Evolutionary conservation across 306 rosid species (phyloP), one percentile per base, ranked within the genome.

Genomic region (Fragaria ananassa): DNA sequence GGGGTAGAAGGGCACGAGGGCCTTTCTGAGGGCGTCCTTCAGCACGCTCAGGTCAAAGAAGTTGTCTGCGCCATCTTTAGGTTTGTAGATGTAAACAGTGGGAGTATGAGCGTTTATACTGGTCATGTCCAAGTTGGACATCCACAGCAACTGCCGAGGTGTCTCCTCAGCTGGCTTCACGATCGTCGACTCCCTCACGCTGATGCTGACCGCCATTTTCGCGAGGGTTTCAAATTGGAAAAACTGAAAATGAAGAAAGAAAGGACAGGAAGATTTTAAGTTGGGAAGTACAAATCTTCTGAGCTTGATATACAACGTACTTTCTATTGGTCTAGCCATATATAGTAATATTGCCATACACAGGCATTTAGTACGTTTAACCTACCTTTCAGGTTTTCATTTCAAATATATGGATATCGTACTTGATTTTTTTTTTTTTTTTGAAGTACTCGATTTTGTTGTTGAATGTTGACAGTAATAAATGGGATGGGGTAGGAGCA

Each of bases 21-120:
- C 91, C 78, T 81, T 91, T 49, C 95, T 80, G 2, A 93, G 86
- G 2, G 89, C 93, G 14, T 85, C 83, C 82, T 89, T 93, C 25
- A 93, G 42, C 12, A 91, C 75, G 29, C 61, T 51, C 0, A 79
- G 70, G 27, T 91, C 93, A n/a, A 93, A 90, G 81, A 89, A 93
- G 60, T 86, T 76, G 0, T 61, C 14, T 4, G 31, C 39, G 65
- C 14, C 65, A 0, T 23, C 37, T 12, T 27, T 85, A 2, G 89
- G 72, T 18, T 86, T 74, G 70, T 91, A 93, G 72, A 93, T 91
- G 82, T 93, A 93, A 6, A 93, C 95, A 68, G 93, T 86, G 0
- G 98, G 96, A 0, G 98, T 93, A 68, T 91, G 98, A 61, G 91
- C 84, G 41, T 88, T 89, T 1, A 96, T 88, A 15, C 91, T 87